These are phyloP conservation scores for Diplocarpon rosae DNA, from an alignment of 2,329 filamentous ascomycete genomes.

Conservation along the genomic window DNA sequence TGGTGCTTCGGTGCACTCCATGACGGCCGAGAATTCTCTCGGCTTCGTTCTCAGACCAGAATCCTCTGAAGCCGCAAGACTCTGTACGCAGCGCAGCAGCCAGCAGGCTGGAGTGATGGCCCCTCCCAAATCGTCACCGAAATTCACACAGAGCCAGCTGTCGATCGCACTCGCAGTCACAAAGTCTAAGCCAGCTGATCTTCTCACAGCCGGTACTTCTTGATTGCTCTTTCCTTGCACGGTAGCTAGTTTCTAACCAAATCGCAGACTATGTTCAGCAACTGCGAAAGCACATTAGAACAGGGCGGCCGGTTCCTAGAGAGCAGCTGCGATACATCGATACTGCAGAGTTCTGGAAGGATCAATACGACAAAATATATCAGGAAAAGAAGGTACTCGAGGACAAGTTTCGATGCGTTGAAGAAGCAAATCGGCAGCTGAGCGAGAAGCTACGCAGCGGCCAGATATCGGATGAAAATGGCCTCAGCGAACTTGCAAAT, in stretches of 20 bases:
- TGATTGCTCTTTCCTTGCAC: neutral
- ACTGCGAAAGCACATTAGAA: conserved; percentile 13
- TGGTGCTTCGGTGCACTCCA: too few relatives aligned
- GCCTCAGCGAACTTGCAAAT: neutral
- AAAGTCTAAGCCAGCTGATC: conserved; percentile 16
- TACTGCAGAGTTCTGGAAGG: conserved; percentile 22
- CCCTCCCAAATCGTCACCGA: conserved; percentile 2
- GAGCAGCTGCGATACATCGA: conserved; percentile 19
- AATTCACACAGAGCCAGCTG: conserved; percentile 18
- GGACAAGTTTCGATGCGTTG: conserved; percentile 13
- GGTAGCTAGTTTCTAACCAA: conserved; percentile 1
- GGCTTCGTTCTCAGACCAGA: too few relatives aligned
- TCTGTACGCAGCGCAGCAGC: too few relatives aligned
- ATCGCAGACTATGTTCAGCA: conserved; percentile 19
- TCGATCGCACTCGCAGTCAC: conserved; percentile 18
- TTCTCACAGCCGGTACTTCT: conserved; percentile 16
- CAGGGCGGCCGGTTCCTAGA: neutral
- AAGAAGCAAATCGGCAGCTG: conserved; percentile 10
- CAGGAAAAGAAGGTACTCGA: conserved; percentile 18
- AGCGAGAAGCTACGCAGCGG: neutral
- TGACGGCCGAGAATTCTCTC: too few relatives aligned
- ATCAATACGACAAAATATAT: conserved; percentile 17
- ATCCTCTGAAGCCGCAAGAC: too few relatives aligned
- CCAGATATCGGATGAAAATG: neutral
- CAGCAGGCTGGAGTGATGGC: too few relatives aligned